These are phyloP conservation scores for Entomophthora muscae DNA, from an alignment of 371 early-diverging fungal species.

Conservation along the genomic window DNA sequence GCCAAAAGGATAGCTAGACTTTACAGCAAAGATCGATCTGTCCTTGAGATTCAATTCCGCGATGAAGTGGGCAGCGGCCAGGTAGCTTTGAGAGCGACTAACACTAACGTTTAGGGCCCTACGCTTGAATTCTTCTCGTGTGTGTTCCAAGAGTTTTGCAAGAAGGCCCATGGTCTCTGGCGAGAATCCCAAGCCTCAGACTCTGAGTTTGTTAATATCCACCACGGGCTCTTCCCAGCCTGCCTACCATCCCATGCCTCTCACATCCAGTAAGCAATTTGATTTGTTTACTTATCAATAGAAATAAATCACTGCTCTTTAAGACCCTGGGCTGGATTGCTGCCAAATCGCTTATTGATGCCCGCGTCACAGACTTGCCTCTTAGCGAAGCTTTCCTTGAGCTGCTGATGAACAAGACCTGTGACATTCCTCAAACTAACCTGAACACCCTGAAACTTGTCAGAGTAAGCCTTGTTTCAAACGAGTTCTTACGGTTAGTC, in stretches of 20 bases:
- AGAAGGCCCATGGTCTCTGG: conserved; percentile 36
- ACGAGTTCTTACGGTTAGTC: neutral
- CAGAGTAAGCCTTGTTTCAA: neutral
- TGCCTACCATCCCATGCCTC: conserved; percentile 17
- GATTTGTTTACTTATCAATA: neutral
- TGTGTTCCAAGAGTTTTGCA: conserved; percentile 56
- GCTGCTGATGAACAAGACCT: conserved; percentile 15
- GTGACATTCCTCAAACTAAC: neutral
- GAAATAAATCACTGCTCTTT: conserved; percentile 32
- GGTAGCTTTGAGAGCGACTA: neutral
- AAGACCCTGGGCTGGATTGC: conserved; percentile 63
- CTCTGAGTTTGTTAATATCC: conserved; percentile 21
- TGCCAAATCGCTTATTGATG: conserved; percentile 77
- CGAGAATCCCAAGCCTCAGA: conserved; percentile 20
- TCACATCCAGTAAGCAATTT: neutral
- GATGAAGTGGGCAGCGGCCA: conserved; percentile 85
- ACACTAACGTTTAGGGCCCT: conserved; percentile 42
- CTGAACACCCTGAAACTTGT: neutral
- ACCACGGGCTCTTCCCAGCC: conserved; percentile 54
- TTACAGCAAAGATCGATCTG: conserved; percentile 34
- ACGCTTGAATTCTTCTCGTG: conserved; percentile 82
- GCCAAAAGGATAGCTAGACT: conserved; percentile 62
- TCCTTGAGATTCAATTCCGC: conserved; percentile 79
- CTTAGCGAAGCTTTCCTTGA: conserved; percentile 58
- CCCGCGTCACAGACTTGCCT: conserved; percentile 69